A percentile compares a stretch with the other conserved stretches of the same genome.
These are phyloP conservation scores for Lactuca sativa DNA, from an alignment of 129 eudicot species.

Conservation along the genomic window DNA sequence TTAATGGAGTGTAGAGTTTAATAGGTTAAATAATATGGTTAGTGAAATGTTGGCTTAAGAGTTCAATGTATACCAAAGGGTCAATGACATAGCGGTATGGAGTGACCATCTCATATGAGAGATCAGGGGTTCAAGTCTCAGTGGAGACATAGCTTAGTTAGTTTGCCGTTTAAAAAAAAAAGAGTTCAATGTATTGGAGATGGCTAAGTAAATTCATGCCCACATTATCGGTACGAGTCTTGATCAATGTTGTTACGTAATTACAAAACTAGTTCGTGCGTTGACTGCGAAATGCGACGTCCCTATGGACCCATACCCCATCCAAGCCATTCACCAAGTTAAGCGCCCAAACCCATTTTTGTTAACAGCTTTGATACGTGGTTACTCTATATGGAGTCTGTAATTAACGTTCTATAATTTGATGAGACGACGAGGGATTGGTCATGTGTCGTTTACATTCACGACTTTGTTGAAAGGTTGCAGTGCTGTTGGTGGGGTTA, in stretches of 20 bases:
- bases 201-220: conserved; percentile 69
- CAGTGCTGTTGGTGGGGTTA: conserved; percentile 24
- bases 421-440: conserved; percentile 55
- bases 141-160: too few species aligned
- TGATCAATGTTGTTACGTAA: conserved; percentile 50
- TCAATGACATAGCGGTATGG: too few species aligned
- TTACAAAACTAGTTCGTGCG: conserved; percentile 60
- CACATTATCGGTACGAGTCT: conserved; percentile 49
- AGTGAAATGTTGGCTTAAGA: too few species aligned
- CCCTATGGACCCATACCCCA: conserved; percentile 56
- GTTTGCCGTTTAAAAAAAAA: too few species aligned
- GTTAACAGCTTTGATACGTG: conserved; percentile 70
- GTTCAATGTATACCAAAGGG: too few species aligned
- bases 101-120: too few species aligned
- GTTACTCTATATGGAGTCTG: conserved; percentile 44
- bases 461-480: conserved; percentile 56
- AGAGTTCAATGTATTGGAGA: too few species aligned
- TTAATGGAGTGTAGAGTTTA: too few species aligned
- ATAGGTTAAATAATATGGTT: too few species aligned
- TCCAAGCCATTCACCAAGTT: conserved; percentile 45
- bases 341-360: conserved; percentile 58
- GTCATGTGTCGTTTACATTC: conserved; percentile 67
- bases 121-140: too few species aligned
- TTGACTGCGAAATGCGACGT: conserved; percentile 38
- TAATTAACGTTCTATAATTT: conserved; percentile 33